A percentile compares a stretch with the other conserved stretches of the same genome.
Evolutionary conservation across 2,329 filamentous ascomycete genomes (phyloP).

Genomic region (Lachnellula suecica): DNA sequence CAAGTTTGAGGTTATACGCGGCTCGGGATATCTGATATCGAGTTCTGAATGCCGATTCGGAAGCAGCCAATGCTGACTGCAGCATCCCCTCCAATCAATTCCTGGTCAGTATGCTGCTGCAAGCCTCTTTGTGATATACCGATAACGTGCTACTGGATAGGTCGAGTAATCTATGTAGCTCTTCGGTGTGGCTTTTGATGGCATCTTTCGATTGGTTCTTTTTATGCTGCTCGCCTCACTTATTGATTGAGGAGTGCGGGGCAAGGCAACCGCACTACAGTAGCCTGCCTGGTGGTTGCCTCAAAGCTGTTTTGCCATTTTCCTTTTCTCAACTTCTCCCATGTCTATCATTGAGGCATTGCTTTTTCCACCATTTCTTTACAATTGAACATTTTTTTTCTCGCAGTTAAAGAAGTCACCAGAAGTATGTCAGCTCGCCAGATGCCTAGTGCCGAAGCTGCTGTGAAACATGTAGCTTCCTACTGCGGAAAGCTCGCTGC

Average conservation of each 20-base stretch:
- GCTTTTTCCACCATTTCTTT: background rate
- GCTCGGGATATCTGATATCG: background rate
- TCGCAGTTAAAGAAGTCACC: background rate
- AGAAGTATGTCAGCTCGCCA: conserved; percentile 13
- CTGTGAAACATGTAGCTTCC: conserved; percentile 6
- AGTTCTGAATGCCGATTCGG: background rate
- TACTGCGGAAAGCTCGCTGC: conserved; percentile 21
- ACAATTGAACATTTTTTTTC: background rate
- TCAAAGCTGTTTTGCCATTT: background rate
- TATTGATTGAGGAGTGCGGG: background rate
- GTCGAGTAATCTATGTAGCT: background rate
- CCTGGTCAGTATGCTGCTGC: background rate
- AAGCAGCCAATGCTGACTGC: conserved; percentile 1
- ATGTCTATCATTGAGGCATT: background rate
- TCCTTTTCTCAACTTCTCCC: background rate
- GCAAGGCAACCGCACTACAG: background rate
- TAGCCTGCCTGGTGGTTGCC: background rate
- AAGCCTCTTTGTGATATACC: conserved; percentile 1
- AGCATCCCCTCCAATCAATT: background rate
- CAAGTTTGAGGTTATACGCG: background rate
- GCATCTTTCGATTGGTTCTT: background rate
- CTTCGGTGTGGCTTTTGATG: background rate
- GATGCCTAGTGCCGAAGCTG: background rate
- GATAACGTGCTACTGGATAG: background rate
- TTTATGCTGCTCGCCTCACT: background rate